phyloP scores from a whole-genome alignment of 2,329 filamentous ascomycete genomes.

The Torrubiellomyces zombiae region DNA sequence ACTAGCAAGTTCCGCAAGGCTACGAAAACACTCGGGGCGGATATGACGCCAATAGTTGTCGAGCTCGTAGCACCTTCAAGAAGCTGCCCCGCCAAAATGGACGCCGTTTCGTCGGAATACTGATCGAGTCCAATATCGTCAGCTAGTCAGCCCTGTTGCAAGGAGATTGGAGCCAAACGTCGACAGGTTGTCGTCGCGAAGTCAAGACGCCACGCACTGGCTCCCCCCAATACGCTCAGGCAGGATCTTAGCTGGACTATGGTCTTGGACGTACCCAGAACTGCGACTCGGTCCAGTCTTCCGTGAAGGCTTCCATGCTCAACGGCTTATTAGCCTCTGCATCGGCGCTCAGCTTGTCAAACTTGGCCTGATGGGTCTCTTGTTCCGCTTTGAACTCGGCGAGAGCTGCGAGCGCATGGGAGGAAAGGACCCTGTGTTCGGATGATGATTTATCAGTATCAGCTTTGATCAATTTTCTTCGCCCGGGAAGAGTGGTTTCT shows the following conservation, averaged over 20 bases:
- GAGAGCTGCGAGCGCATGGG: slow-evolving; percentile 49
- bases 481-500: too few species aligned
- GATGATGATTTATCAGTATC: slow-evolving; percentile 4
- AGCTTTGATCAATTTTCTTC: too few species aligned
- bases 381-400: slow-evolving; percentile 59
- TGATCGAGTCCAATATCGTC: too few species aligned
- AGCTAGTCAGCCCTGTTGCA: too few species aligned
- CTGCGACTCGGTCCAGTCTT: slow-evolving; percentile 73
- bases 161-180: too few species aligned
- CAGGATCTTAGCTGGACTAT: too few species aligned
- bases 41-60: slow-evolving; percentile 51
- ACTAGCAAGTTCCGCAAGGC: slow-evolving; percentile 56
- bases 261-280: slow-evolving; percentile 48
- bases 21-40: slow-evolving; percentile 62
- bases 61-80: slow-evolving; percentile 40
- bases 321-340: slow-evolving; percentile 35
- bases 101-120: slow-evolving; percentile 60
- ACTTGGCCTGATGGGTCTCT: slow-evolving; percentile 46
- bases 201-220: too few species aligned
- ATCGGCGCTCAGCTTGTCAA: slow-evolving; percentile 47
- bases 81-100: slow-evolving; percentile 44
- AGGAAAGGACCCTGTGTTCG: slow-evolving; percentile 36
- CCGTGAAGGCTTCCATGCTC: slow-evolving; percentile 54
- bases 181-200: too few species aligned
- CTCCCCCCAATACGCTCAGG: too few species aligned